Conservation (phyloP, 2,329 filamentous ascomycete species). For the Paecilomyces fulvus region DNA sequence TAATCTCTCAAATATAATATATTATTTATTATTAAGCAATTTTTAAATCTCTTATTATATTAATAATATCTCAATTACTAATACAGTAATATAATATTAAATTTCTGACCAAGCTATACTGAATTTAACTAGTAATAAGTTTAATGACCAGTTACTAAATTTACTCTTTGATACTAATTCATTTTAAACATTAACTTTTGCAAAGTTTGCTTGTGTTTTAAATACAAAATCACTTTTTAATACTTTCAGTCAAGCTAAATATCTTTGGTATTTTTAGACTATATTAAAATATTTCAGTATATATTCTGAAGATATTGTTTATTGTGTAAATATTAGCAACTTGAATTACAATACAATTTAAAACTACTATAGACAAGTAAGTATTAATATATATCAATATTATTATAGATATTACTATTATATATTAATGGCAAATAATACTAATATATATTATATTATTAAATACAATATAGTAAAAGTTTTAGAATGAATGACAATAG, state of each 20-base stretch:
- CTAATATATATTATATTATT: not conserved
- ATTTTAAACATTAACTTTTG: not conserved
- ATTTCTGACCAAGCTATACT: no score
- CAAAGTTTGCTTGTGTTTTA: not conserved
- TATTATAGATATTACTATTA: no score
- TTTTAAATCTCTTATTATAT: no score
- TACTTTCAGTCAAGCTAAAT: not conserved
- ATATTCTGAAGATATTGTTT: not conserved
- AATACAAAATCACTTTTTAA: not conserved
- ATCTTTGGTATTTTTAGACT: not conserved
- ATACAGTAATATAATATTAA: no score
- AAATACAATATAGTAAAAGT: no score
- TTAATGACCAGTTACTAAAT: not conserved
- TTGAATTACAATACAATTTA: not conserved
- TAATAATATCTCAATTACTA: no score
- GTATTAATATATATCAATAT: no score
- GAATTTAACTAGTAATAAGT: no score
- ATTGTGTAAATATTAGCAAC: not conserved
- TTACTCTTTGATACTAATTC: not conserved
- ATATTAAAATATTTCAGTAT: not conserved
- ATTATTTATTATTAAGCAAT: no score
- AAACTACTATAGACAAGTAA: not conserved
- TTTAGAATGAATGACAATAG: not conserved
- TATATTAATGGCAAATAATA: not conserved
- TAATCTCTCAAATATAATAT: not conserved